Base-by-base conservation (phyloP, 2,329 filamentous ascomycete species). In the Aureobasidium leucospermi region DNA sequence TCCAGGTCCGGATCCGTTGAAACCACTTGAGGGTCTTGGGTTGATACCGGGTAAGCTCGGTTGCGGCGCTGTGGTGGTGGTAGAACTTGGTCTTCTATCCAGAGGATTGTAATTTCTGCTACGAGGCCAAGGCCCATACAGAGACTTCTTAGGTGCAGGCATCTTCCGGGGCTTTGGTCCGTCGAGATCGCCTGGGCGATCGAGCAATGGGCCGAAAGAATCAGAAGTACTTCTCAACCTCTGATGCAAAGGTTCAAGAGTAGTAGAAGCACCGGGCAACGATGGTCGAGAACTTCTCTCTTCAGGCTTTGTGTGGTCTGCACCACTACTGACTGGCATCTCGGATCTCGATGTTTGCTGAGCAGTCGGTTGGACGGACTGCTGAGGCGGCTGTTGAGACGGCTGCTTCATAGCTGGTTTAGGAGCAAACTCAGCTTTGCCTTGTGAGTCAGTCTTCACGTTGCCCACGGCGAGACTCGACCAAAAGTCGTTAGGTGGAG, bases 61-160 rank as follows among this genome's bases (percentile, higher is more conserved):
- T 32, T 52, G 58, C 15, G 34, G 10, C 5, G 52, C 41, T 13
- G 39, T 31, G 7, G 58, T 45, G 31, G n/a, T 41, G 10, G 58
- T 53, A 9, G 58, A 53, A n/a, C 58, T 59, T 6, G 48, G 31
- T 39, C 58, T 39, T 31, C 58, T 23, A n/a, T 59, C 58, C 31
- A 52, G 16, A 11, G 59, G 59, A 28, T 52, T 55, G 31, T 61
- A 61, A n/a, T 57, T 57, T 15, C 53, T 34, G 28, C 53, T 58
- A 4, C 59, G 42, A 32, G 59, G 59, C 51, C 51, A 61, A 41
- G 51, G 46, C 23, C 52, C 52, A 48, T 45, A 56, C 11, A 61
- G 13, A 32, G 59, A 61, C 15, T 47, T 56, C 46, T 61, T 61
- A 15, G 59, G 59, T 34, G 59, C 45, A 29, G 36, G 42, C 34